Evolutionary conservation across 2,329 filamentous ascomycete genomes (phyloP).

Genomic region (Clonostachys sp.): DNA sequence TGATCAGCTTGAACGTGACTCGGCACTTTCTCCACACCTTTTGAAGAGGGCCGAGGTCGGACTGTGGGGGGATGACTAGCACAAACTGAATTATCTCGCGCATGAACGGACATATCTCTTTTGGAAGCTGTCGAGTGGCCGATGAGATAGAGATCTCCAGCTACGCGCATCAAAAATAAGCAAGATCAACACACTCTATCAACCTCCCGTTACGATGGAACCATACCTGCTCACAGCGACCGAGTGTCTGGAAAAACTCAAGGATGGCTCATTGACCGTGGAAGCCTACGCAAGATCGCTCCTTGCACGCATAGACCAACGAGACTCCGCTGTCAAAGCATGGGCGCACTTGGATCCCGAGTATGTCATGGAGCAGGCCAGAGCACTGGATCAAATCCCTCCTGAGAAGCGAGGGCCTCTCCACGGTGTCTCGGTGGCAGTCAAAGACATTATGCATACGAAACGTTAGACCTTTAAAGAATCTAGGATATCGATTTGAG

Average conservation of each 20-base stretch:
- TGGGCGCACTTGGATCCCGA: constrained; percentile 42
- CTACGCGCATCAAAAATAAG: too few relatives aligned
- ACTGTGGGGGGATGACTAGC: too few relatives aligned
- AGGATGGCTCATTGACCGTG: constrained; percentile 35
- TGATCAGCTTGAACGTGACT: too few relatives aligned
- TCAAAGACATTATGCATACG: constrained; percentile 57
- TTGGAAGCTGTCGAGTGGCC: too few relatives aligned
- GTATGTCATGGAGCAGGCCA: constrained; percentile 41
- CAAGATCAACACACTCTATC: too few relatives aligned
- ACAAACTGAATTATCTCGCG: too few relatives aligned
- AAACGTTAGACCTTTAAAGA: constrained; percentile 32
- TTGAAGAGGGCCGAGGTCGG: too few relatives aligned
- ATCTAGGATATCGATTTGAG: not conserved
- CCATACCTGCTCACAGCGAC: constrained; percentile 27
- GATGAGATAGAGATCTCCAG: too few relatives aligned
- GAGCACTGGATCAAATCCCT: constrained; percentile 41
- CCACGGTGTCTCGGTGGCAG: constrained; percentile 50
- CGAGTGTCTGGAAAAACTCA: constrained; percentile 29
- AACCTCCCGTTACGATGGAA: too few relatives aligned
- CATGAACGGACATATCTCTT: too few relatives aligned
- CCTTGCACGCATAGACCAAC: constrained; percentile 32
- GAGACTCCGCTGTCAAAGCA: constrained; percentile 39
- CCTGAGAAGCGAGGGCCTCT: constrained; percentile 42
- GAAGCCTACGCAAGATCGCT: constrained; percentile 43
- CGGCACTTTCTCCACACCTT: too few relatives aligned